Conservation (phyloP, 2,329 filamentous ascomycete species). For the Cladosporium sp. region DNA sequence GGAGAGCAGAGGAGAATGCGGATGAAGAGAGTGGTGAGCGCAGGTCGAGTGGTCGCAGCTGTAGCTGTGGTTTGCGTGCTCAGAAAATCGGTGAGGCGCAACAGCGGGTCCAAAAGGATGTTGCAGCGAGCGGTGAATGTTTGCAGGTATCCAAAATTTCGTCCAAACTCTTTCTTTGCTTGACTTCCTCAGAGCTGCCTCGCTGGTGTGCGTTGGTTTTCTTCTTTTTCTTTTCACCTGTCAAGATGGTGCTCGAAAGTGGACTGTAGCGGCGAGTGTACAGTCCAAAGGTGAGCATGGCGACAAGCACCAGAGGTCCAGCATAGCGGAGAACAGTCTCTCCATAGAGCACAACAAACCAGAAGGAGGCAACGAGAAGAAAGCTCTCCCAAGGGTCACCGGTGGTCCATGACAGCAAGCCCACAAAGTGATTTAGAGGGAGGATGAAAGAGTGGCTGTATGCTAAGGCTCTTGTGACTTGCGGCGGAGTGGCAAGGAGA, state of each 20-base stretch:
- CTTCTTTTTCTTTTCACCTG: slow-evolving; percentile 56
- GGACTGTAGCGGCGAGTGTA: slow-evolving; percentile 87
- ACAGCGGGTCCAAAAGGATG: slow-evolving; percentile 81
- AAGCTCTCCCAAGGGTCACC: slow-evolving; percentile 97
- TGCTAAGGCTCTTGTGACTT: slow-evolving; percentile 88
- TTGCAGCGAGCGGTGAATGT: slow-evolving; percentile 90
- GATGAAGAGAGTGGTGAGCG: slow-evolving; percentile 83
- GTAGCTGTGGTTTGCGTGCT: slow-evolving; percentile 80
- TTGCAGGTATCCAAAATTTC: slow-evolving; percentile 95
- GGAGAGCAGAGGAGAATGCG: slow-evolving; percentile 85
- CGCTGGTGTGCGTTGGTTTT: slow-evolving; percentile 36
- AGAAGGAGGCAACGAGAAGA: slow-evolving; percentile 77
- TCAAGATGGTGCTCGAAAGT: slow-evolving; percentile 79
- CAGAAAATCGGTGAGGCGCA: slow-evolving; percentile 87
- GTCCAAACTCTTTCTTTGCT: slow-evolving; percentile 81
- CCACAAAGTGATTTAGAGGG: slow-evolving; percentile 81
- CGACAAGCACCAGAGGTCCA: slow-evolving; percentile 77
- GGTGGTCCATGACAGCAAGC: slow-evolving; percentile 89
- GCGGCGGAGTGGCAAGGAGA: slow-evolving; percentile 86
- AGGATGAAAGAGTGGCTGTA: slow-evolving; percentile 95
- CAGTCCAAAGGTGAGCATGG: slow-evolving; percentile 82
- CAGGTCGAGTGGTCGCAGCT: slow-evolving; percentile 84
- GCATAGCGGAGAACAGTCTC: slow-evolving; percentile 75
- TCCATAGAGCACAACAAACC: slow-evolving; percentile 81
- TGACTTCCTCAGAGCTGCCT: slow-evolving; percentile 39